These are phyloP conservation scores for Colletotrichum euphorbiae DNA, from an alignment of 2,329 filamentous ascomycete species.

Conservation along the genomic window DNA sequence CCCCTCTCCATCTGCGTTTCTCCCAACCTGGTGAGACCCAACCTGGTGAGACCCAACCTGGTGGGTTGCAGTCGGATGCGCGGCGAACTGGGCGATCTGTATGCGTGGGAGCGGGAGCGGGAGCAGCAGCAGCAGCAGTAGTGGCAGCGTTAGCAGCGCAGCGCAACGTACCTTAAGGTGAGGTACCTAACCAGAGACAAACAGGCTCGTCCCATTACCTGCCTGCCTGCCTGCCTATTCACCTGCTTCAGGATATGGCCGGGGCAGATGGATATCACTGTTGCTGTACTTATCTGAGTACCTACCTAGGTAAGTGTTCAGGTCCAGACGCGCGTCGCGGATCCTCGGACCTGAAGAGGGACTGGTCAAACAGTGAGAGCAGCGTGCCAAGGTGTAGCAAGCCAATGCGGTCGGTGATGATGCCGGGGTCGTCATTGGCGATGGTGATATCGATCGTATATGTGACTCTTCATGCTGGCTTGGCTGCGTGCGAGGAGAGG, in stretches of 20 bases:
- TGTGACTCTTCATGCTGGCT: slow-evolving; percentile 14
- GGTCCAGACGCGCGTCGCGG: slow-evolving; percentile 5
- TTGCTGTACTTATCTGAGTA: neutral
- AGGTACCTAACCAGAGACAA: too few relatives aligned
- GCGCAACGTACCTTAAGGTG: neutral
- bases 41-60: too few relatives aligned
- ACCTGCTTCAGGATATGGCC: too few relatives aligned
- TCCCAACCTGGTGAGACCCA: slow-evolving; percentile 15
- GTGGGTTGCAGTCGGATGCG: slow-evolving; percentile 32
- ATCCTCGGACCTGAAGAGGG: neutral
- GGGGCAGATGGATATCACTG: neutral
- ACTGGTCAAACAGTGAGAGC: neutral
- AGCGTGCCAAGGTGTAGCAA: slow-evolving; percentile 1
- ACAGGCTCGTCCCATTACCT: too few relatives aligned
- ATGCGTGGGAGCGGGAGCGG: slow-evolving; percentile 27
- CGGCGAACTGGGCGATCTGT: slow-evolving; percentile 34
- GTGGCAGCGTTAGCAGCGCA: neutral
- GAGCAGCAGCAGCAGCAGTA: slow-evolving; percentile 9
- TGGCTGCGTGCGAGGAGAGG: slow-evolving; percentile 1
- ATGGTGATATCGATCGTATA: slow-evolving; percentile 19
- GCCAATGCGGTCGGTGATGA: neutral
- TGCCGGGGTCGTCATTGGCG: slow-evolving; percentile 5
- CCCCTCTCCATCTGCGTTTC: neutral
- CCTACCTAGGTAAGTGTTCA: neutral
- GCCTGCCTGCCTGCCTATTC: too few relatives aligned